Conservation (phyloP, 768 basidiomycete species). For the Auriscalpium orientale region DNA sequence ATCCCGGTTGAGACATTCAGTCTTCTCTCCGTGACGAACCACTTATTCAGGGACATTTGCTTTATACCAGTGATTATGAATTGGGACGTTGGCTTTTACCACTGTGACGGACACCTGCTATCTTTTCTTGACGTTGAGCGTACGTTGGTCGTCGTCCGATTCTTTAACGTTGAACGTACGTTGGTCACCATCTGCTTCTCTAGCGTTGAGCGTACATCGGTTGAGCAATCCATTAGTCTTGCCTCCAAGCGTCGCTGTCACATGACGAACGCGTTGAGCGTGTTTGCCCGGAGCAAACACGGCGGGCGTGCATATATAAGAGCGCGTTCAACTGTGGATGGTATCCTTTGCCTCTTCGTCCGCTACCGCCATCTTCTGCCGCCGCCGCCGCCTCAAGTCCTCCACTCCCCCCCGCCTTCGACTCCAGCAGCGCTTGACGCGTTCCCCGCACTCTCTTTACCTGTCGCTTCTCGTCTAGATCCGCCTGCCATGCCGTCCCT, state of each 20-base stretch:
- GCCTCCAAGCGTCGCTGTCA: background rate
- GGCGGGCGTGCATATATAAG: background rate
- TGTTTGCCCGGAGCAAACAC: constrained; percentile 14
- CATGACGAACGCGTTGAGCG: constrained; percentile 3
- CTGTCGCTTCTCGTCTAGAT: constrained; percentile 16
- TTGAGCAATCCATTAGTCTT: background rate
- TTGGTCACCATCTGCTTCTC: no score
- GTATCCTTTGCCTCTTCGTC: constrained; percentile 4
- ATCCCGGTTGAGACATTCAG: background rate
- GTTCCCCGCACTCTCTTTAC: constrained; percentile 18
- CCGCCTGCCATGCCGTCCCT: constrained; percentile 26
- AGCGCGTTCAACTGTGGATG: background rate
- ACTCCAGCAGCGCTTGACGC: constrained; percentile 10
- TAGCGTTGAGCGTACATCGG: background rate
- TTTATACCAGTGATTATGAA: no score
- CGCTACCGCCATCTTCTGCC: background rate
- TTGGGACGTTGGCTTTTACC: no score
- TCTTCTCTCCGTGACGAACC: no score
- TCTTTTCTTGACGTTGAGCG: background rate
- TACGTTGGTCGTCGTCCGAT: no score
- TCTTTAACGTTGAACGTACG: no score
- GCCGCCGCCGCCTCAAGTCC: background rate
- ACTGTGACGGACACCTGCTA: background rate
- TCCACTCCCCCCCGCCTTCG: background rate
- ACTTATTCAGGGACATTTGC: no score